A percentile compares a stretch with the other conserved stretches of the same genome.
Evolutionary conservation across 2,329 filamentous ascomycete species (phyloP).

Genomic region (Neonectria punicea): DNA sequence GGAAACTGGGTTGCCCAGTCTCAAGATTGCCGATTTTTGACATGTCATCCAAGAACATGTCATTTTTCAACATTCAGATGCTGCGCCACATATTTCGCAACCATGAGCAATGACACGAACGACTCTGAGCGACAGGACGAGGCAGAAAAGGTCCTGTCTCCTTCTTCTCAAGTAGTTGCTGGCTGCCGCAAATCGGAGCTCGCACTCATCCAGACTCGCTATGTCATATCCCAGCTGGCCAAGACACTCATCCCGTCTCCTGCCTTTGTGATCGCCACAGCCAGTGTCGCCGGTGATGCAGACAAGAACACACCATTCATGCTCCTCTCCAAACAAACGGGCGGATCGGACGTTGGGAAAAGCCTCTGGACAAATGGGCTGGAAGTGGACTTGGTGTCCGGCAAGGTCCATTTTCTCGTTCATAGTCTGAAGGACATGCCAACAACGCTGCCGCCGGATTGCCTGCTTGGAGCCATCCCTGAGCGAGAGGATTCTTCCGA

Average conservation of each 20-base stretch:
- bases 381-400: background rate
- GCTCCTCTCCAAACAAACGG: constrained; percentile 1
- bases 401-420: background rate
- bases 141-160: background rate
- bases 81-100: background rate
- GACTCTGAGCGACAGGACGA: background rate
- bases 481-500: background rate
- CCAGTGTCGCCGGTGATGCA: background rate
- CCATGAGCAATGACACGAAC: background rate
- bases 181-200: constrained; percentile 2
- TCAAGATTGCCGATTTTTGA: background rate
- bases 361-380: constrained; percentile 2
- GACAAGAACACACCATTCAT: background rate
- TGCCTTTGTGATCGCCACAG: background rate
- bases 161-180: background rate
- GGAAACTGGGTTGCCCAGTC: too few relatives aligned
- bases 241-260: background rate
- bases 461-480: background rate
- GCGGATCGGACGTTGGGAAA: background rate
- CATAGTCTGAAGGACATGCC: constrained; percentile 1
- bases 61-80: background rate
- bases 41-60: background rate
- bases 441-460: background rate
- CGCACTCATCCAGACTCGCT: background rate
- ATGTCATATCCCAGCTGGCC: background rate